Conservation (phyloP, 345 rosid genomes). For the Aquilaria malaccensis region DNA sequence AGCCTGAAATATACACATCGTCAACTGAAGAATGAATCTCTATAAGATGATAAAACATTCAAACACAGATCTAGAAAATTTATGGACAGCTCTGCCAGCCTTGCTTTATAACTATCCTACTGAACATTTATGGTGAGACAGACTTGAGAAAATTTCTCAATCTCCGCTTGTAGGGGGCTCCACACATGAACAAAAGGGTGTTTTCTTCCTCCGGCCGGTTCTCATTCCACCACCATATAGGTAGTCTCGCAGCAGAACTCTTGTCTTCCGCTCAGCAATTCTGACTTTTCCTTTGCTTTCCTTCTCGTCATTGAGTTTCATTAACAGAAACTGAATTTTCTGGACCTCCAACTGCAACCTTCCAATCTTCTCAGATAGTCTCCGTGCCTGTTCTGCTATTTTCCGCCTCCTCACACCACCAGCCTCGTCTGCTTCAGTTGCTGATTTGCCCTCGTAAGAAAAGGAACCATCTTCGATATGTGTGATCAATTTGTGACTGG, state of each 20-base stretch:
- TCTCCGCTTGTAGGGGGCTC: conserved; percentile 59
- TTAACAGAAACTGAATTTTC: conserved; percentile 66
- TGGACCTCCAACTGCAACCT: conserved; percentile 87
- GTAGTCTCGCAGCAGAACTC: conserved; percentile 75
- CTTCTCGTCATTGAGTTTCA: conserved; percentile 64
- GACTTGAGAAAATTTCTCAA: conserved; percentile 22
- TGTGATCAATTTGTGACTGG: conserved; percentile 50
- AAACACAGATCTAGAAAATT: conserved; percentile 16
- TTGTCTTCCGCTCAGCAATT: conserved; percentile 40
- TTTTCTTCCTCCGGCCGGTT: conserved; percentile 37
- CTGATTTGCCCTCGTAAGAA: conserved; percentile 34
- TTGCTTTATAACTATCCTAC: conserved; percentile 9
- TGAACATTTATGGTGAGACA: conserved; percentile 2
- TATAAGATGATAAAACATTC: conserved; percentile 5
- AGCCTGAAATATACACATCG: conserved; percentile 28
- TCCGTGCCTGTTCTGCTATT: conserved; percentile 68
- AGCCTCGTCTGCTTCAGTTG: conserved; percentile 36
- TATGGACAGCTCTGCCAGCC: conserved; percentile 26
- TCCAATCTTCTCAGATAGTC: conserved; percentile 81
- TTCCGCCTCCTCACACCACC: conserved; percentile 36
- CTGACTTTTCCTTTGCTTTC: conserved; percentile 43
- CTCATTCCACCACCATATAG: conserved; percentile 54
- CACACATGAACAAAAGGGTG: conserved; percentile 70
- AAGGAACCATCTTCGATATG: conserved; percentile 38
- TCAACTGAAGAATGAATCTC: conserved; percentile 14